Conservation (phyloP, 2,329 filamentous ascomycete species). For the Tolypocladium ovalisporum region DNA sequence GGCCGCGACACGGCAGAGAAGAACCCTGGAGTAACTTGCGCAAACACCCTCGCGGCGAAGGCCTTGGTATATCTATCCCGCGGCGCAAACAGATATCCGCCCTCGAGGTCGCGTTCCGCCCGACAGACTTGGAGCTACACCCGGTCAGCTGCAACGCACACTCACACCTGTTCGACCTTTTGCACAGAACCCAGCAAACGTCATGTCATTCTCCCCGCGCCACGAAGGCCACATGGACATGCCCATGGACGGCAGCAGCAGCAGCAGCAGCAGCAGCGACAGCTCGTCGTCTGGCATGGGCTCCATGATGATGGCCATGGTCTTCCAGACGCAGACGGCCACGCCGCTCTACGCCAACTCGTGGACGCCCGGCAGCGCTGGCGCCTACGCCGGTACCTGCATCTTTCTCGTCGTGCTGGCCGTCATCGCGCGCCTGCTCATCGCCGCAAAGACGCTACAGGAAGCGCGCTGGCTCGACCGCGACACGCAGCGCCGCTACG, state of each 20-base stretch:
- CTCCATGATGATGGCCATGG: constrained; percentile 29
- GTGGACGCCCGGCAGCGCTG: constrained; percentile 64
- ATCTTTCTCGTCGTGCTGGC: constrained; percentile 79
- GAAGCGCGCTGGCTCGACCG: constrained; percentile 56
- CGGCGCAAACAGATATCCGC: neutral
- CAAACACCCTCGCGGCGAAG: neutral
- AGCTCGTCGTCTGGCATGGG: constrained; percentile 2
- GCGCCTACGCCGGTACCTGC: constrained; percentile 77
- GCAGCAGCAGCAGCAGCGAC: constrained; percentile 4
- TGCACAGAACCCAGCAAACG: neutral
- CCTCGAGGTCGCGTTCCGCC: neutral
- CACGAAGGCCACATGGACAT: constrained; percentile 6
- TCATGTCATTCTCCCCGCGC: neutral
- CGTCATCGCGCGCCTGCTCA: constrained; percentile 55
- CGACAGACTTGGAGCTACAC: neutral
- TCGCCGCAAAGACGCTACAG: constrained; percentile 59
- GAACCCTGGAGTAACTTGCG: neutral
- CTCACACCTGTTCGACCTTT: neutral
- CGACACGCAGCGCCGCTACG: constrained; percentile 65
- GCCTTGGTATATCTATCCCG: neutral
- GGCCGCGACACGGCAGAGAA: neutral
- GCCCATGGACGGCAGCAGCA: constrained; percentile 7
- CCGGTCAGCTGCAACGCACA: neutral
- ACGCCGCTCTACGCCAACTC: constrained; percentile 46
- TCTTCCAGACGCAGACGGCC: constrained; percentile 48